A percentile compares a stretch with the other conserved stretches of the same genome.
These are phyloP conservation scores for Penicillium occitanis DNA, from an alignment of 2,329 filamentous ascomycete genomes.

Conservation along the genomic window DNA sequence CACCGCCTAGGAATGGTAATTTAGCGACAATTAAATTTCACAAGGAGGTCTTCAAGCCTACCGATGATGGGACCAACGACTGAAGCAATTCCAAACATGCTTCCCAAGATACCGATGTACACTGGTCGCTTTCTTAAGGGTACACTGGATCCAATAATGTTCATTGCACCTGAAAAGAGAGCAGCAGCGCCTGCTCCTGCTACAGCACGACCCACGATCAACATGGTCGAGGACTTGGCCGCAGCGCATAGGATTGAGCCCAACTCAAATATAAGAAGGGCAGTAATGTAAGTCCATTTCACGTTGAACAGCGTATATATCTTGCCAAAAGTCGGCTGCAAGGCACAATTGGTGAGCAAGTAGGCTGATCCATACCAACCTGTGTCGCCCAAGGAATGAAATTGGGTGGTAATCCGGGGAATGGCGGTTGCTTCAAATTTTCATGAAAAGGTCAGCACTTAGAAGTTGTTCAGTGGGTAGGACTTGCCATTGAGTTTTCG, in stretches of 20 bases:
- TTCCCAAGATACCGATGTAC: conserved; percentile 26
- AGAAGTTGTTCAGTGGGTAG: too few species aligned
- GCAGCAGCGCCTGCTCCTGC: conserved; percentile 33
- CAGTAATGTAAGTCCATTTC: conserved; percentile 45
- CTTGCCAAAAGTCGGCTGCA: conserved; percentile 40
- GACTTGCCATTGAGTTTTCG: conserved; percentile 18
- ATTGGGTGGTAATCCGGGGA: conserved; percentile 32
- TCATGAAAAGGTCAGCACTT: background rate
- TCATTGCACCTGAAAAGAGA: conserved; percentile 26
- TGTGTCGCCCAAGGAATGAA: conserved; percentile 32
- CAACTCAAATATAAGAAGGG: conserved; percentile 46
- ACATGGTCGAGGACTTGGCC: conserved; percentile 30
- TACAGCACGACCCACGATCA: conserved; percentile 36
- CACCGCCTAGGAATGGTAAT: conserved; percentile 8
- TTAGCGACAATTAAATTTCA: too few species aligned
- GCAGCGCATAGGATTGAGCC: conserved; percentile 47
- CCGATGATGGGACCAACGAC: conserved; percentile 22
- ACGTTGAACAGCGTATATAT: conserved; percentile 48
- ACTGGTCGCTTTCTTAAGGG: conserved; percentile 29
- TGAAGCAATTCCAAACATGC: conserved; percentile 26
- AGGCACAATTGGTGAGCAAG: conserved; percentile 41
- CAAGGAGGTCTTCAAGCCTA: too few species aligned
- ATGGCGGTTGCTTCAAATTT: conserved; percentile 27
- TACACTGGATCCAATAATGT: conserved; percentile 28
- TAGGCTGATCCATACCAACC: conserved; percentile 28